phyloP scores from a whole-genome alignment of 495 filamentous ascomycete species.

The Chlorociboria aeruginascens region DNA sequence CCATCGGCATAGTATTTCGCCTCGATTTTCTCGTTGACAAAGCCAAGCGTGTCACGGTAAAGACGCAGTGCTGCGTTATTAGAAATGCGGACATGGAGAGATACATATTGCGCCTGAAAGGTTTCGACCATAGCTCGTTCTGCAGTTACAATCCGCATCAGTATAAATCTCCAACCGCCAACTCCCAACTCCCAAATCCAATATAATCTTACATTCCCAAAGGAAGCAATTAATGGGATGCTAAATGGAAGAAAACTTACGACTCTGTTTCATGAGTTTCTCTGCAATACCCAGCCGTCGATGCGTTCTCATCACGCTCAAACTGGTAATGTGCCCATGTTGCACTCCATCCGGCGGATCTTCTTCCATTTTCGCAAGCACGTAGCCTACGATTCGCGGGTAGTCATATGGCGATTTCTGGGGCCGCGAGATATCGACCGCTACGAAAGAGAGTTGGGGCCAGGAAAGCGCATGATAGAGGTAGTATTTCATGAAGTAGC shows the following conservation, averaged over 20 bases:
- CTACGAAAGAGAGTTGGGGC: constrained; percentile 94
- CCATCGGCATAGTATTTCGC: constrained; percentile 95
- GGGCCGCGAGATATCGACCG: constrained; percentile 76
- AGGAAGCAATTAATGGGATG: not conserved
- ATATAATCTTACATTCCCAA: not conserved
- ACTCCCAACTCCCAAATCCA: too few relatives aligned
- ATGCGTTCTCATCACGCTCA: constrained; percentile 96
- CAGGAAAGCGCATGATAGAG: constrained; percentile 97
- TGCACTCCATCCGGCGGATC: constrained; percentile 82
- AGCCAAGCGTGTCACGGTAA: constrained; percentile 87
- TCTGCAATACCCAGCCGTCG: constrained; percentile 83
- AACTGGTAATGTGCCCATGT: constrained; percentile 91
- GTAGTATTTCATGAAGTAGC: constrained; percentile 99
- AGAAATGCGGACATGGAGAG: constrained; percentile 85
- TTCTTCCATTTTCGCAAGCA: constrained; percentile 99
- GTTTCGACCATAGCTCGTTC: constrained; percentile 95
- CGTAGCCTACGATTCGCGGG: constrained; percentile 97
- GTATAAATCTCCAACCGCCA: not conserved
- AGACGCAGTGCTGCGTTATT: constrained; percentile 84
- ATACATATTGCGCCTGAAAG: constrained; percentile 83
- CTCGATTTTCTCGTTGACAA: constrained; percentile 84
- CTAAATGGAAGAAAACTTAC: constrained; percentile 45
- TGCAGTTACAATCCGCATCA: constrained; percentile 20
- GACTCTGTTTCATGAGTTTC: constrained; percentile 90
- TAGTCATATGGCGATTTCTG: constrained; percentile 71